phyloP scores from a whole-genome alignment of 1,284 basidiomycete genomes.

The Cystobasidium slooffiae region DNA sequence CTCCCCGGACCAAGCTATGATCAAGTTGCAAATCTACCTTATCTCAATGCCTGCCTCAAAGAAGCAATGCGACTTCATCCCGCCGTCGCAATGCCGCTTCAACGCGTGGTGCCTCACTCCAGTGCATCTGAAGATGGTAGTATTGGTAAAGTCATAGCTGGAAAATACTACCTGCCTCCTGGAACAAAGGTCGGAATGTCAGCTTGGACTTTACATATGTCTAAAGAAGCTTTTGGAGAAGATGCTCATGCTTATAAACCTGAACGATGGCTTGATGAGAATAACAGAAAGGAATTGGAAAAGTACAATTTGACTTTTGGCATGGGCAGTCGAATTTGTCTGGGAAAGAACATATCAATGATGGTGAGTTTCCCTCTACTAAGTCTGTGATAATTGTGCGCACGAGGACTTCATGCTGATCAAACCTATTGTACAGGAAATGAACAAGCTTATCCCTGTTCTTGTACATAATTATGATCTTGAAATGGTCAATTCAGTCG shows the following conservation, averaged over 20 bases:
- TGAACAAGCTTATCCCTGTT: conserved; percentile 52
- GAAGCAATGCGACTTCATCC: conserved; percentile 54
- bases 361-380: conserved; percentile 42
- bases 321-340: conserved; percentile 13
- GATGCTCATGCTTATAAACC: conserved; percentile 52
- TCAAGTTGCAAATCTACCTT: conserved; percentile 50
- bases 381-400: no score
- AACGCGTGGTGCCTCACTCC: conserved; percentile 50
- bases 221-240: conserved; percentile 49
- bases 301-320: conserved; percentile 37
- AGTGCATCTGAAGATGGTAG: conserved; percentile 14
- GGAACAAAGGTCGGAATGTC: conserved; percentile 53
- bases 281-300: conserved; percentile 12
- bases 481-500: conserved; percentile 29
- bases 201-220: conserved; percentile 53
- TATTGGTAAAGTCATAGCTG: conserved; percentile 7
- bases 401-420: no score
- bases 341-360: conserved; percentile 51
- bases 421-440: conserved; percentile 31
- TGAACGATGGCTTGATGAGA: conserved; percentile 52
- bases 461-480: conserved; percentile 51
- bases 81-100: conserved; percentile 53
- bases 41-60: conserved; percentile 54
- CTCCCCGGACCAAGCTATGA: conserved; percentile 50
- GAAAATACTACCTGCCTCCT: conserved; percentile 48